Percentiles rank a stretch among this genome's conserved stretches.
These are phyloP conservation scores for Penicillium nordicum DNA, from an alignment of 2,329 filamentous ascomycete species.

Conservation along the genomic window DNA sequence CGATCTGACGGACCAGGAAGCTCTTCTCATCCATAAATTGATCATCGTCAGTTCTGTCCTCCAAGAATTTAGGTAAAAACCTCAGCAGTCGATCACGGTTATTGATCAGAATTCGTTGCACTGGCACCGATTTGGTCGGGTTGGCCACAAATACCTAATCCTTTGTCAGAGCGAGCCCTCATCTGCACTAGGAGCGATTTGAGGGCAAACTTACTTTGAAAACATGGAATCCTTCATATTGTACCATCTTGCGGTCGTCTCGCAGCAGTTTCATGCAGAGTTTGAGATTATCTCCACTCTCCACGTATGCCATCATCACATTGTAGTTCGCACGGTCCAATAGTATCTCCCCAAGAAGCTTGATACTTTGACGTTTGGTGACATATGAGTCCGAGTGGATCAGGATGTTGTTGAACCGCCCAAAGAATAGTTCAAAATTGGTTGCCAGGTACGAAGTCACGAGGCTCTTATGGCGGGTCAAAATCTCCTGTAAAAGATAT, in stretches of 20 bases:
- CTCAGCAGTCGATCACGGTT: slow-evolving; percentile 86
- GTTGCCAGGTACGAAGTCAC: slow-evolving; percentile 82
- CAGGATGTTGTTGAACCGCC: slow-evolving; percentile 79
- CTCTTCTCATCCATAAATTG: slow-evolving; percentile 98
- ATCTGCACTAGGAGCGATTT: neutral
- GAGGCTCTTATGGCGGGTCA: slow-evolving; percentile 90
- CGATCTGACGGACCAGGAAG: slow-evolving; percentile 93
- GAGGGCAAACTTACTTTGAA: slow-evolving; percentile 65
- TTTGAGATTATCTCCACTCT: slow-evolving; percentile 92
- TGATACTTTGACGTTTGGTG: slow-evolving; percentile 96
- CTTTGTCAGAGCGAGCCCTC: slow-evolving; percentile 17
- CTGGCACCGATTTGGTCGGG: slow-evolving; percentile 93
- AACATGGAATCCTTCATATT: slow-evolving; percentile 98
- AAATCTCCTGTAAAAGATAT: slow-evolving; percentile 64
- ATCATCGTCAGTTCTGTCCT: slow-evolving; percentile 93
- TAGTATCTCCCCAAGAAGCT: slow-evolving; percentile 89
- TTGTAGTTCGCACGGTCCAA: slow-evolving; percentile 94
- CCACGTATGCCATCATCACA: slow-evolving; percentile 97
- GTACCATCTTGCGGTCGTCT: slow-evolving; percentile 97
- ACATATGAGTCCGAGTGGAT: slow-evolving; percentile 95
- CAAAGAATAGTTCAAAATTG: slow-evolving; percentile 93
- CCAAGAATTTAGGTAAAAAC: slow-evolving; percentile 87
- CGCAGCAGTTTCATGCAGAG: slow-evolving; percentile 96
- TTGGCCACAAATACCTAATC: slow-evolving; percentile 88
- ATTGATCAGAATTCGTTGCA: slow-evolving; percentile 93